Base-by-base conservation (phyloP, 2,329 filamentous ascomycete species). In the Cytospora chrysosperma region DNA sequence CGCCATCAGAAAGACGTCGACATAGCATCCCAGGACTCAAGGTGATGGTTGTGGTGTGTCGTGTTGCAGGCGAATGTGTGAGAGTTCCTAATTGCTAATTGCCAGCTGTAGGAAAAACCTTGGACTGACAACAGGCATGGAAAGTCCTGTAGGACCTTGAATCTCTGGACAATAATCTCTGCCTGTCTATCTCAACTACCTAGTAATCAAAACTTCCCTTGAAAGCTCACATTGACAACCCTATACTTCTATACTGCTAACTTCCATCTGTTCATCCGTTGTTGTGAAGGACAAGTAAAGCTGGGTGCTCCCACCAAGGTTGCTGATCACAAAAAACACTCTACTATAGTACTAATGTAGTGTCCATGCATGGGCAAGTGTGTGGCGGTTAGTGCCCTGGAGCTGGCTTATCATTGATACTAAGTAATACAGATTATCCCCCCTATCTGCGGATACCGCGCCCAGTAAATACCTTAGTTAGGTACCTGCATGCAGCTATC, bases 381-480 rank as follows among this genome's bases (percentile, higher is more conserved):
- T n/a, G 8, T 8, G 26, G 15, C 15, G n/a, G 37, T 40, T 40
- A 40, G 37, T 40, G 37, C 17, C n/a, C 37, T 19, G 1, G 17
- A 5, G 37, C 15, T n/a, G 37, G 37, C 37, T 40, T 40, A 40
- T 40, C 37, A 40, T 15, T 19, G 17, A 40, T n/a, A 40, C n/a
- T 28, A 28, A 51, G 52, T 56, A 65, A 56, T 60, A 63, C 54
- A 30, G 55, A 62, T 62, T 55, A 62, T 58, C 59, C 30, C 24
- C 24, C 28, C 37, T 56, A 57, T 56, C 19, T 43, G n/a, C n/a
- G n/a, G n/a, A n/a, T n/a, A n/a, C 63, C 27, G 56, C 17, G 32
- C 32, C 32, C 32, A 19, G 47, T 27, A n/a, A n/a, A n/a, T n/a
- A n/a, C n/a, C n/a, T n/a, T n/a, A n/a, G n/a, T n/a, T 40, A 7